Conservation (phyloP, 2,329 filamentous ascomycete species). For the Epichloe uncinata region DNA sequence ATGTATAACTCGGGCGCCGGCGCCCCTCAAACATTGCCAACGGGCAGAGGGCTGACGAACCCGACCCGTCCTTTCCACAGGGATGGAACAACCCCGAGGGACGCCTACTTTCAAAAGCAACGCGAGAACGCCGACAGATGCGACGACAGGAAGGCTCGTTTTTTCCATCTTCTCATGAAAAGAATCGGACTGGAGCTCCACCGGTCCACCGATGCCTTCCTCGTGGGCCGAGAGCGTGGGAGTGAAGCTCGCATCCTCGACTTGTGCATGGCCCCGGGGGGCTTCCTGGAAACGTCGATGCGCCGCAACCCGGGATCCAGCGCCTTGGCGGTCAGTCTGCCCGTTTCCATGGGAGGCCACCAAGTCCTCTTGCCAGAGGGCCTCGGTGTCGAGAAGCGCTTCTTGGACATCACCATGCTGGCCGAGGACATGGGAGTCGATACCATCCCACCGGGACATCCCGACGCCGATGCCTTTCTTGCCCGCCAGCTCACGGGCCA, state of each 20-base stretch:
- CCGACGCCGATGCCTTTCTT: conserved; percentile 11
- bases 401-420: conserved; percentile 38
- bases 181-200: conserved; percentile 30
- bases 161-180: conserved; percentile 29
- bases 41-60: too few species aligned
- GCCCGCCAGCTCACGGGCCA: conserved; percentile 12
- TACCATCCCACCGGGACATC: conserved; percentile 19
- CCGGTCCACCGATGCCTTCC: conserved; percentile 17
- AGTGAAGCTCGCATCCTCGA: conserved; percentile 28
- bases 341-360: conserved; percentile 26
- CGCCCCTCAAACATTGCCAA: background rate
- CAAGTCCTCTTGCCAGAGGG: conserved; percentile 15
- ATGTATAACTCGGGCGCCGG: background rate
- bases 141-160: background rate
- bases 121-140: conserved; percentile 10
- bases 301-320: conserved; percentile 19
- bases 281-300: conserved; percentile 29
- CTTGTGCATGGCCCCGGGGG: conserved; percentile 43
- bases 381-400: conserved; percentile 9
- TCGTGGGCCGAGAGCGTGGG: conserved; percentile 3
- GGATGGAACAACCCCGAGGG: conserved; percentile 30
- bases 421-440: conserved; percentile 28
- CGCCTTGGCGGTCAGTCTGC: conserved; percentile 27
- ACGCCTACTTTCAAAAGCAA: conserved; percentile 28
- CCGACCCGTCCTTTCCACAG: conserved; percentile 14